These are phyloP conservation scores for Delonix regia DNA, from an alignment of 306 rosid genomes.

Conservation along the genomic window DNA sequence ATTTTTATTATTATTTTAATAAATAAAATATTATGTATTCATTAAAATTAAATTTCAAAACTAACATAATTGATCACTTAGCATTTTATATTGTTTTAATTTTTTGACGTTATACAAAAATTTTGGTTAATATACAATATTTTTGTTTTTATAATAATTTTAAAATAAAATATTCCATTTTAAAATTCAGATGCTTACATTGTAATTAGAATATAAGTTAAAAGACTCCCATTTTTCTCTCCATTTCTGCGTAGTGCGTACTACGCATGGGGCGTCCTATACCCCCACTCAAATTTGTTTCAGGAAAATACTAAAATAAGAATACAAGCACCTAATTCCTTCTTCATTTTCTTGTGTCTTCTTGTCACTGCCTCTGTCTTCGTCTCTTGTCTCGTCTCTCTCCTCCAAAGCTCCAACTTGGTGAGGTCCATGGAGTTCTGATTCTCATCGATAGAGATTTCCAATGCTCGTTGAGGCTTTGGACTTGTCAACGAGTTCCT, in stretches of 20 bases:
- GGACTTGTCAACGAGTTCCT: neutral
- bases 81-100: too few relatives aligned
- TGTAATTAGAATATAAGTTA: too few relatives aligned
- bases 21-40: too few relatives aligned
- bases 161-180: too few relatives aligned
- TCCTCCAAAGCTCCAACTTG: slow-evolving; percentile 45
- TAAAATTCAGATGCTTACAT: too few relatives aligned
- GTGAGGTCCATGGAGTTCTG: slow-evolving; percentile 54
- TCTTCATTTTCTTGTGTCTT: slow-evolving; percentile 46
- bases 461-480: slow-evolving; percentile 24
- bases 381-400: slow-evolving; percentile 41
- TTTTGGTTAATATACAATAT: too few relatives aligned
- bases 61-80: too few relatives aligned
- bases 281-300: neutral
- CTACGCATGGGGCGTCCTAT: slow-evolving; percentile 43
- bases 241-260: slow-evolving; percentile 39
- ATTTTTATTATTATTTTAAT: too few relatives aligned
- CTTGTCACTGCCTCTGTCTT: slow-evolving; percentile 38
- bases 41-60: too few relatives aligned
- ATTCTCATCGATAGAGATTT: slow-evolving; percentile 44
- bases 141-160: too few relatives aligned
- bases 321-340: slow-evolving; percentile 45
- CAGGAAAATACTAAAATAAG: slow-evolving; percentile 30
- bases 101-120: too few relatives aligned
- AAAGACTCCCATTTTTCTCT: too few relatives aligned